phyloP scores from a whole-genome alignment of 139 green algal species.

The Klebsormidium nitens region DNA sequence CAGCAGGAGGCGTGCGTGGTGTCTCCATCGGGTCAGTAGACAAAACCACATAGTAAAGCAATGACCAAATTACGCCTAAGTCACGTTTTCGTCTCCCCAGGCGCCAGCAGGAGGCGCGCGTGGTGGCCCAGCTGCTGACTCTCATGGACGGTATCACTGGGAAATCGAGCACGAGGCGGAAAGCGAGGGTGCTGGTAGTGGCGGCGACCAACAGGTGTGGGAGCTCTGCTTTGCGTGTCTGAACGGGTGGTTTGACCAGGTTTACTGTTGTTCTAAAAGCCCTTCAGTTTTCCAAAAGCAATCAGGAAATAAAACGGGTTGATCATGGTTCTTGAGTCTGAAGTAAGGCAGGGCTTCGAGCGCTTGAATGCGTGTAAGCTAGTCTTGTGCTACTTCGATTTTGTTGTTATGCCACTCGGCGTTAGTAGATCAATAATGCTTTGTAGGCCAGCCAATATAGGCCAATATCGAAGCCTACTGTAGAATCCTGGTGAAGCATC shows the following conservation, averaged over 20 bases:
- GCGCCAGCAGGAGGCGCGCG: constrained; percentile 63
- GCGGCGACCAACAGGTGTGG: constrained; percentile 69
- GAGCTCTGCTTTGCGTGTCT: neutral
- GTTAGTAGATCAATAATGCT: too few species aligned
- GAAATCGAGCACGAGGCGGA: constrained; percentile 30
- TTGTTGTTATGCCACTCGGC: too few species aligned
- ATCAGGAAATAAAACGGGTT: too few species aligned
- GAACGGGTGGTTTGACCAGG: too few species aligned
- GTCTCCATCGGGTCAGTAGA: too few species aligned
- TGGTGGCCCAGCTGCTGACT: constrained; percentile 92
- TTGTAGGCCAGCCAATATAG: too few species aligned
- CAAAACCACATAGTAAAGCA: too few species aligned
- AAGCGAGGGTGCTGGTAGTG: constrained; percentile 61
- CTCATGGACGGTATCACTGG: constrained; percentile 65
- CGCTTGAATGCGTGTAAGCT: neutral
- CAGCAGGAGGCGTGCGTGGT: neutral
- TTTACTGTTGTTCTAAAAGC: too few species aligned
- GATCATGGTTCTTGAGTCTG: neutral
- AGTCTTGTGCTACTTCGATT: neutral
- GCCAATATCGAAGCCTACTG: too few species aligned
- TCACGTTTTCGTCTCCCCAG: neutral
- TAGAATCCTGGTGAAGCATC: too few species aligned
- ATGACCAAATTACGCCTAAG: neutral
- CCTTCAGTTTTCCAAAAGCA: too few species aligned
- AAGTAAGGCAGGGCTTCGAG: neutral